These are phyloP conservation scores for Solanum ossicruentum DNA, from an alignment of 257 asterid species.

Conservation along the genomic window DNA sequence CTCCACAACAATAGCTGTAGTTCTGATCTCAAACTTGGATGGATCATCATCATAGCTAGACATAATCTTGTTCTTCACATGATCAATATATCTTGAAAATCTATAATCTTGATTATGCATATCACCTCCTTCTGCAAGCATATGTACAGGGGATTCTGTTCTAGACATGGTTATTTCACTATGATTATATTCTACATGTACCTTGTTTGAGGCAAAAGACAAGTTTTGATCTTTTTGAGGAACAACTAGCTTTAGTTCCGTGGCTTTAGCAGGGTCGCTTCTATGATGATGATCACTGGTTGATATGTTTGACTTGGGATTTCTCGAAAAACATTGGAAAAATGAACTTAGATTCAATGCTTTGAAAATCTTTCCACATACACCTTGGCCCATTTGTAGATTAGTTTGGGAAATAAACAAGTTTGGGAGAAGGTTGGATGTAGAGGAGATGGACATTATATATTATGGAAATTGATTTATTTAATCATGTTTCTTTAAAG, in stretches of 20 bases:
- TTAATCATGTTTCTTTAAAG: background rate
- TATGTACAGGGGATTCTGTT: background rate
- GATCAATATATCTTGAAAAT: conserved; percentile 18
- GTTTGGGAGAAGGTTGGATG: background rate
- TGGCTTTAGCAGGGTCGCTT: background rate
- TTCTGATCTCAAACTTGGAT: conserved; percentile 26
- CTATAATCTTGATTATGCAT: background rate
- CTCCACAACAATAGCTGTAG: conserved; percentile 12
- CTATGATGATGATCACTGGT: background rate
- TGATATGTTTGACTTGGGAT: background rate
- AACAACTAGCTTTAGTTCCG: background rate
- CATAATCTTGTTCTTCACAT: conserved; percentile 18
- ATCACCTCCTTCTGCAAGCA: background rate
- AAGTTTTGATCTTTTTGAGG: background rate
- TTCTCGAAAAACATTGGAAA: background rate
- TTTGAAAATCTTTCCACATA: background rate
- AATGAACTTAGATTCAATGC: background rate
- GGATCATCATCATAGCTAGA: conserved; percentile 16
- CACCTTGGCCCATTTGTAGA: background rate
- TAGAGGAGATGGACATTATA: background rate
- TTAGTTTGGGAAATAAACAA: background rate
- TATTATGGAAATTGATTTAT: background rate
- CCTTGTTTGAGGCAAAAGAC: background rate
- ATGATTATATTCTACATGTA: background rate
- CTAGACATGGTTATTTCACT: background rate